Percentiles rank a stretch among this genome's conserved stretches.
Evolutionary conservation across 2,329 filamentous ascomycete species (phyloP).

Genomic region (Fusarium vanettenii): DNA sequence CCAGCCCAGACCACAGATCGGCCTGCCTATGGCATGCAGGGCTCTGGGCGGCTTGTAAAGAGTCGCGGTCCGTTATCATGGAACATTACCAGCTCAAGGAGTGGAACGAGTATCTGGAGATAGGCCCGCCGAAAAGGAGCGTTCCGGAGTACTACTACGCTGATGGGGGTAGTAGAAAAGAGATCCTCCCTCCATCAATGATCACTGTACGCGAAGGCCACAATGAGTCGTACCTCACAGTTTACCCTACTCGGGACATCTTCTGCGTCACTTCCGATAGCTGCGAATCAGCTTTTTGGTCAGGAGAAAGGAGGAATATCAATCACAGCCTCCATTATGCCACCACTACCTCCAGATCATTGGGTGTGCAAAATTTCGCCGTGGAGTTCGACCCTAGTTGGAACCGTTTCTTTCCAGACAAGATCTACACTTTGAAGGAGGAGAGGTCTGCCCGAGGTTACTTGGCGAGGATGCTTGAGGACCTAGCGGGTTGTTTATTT

Average conservation of each 20-base stretch:
- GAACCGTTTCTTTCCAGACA: too few species aligned
- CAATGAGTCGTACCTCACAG: neutral
- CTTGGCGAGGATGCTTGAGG: too few species aligned
- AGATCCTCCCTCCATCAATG: neutral
- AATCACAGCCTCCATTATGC: too few species aligned
- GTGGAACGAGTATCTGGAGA: neutral
- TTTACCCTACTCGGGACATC: neutral
- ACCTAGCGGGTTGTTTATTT: too few species aligned
- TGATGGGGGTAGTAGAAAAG: neutral
- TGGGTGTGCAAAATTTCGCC: too few species aligned
- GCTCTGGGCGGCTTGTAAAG: constrained; percentile 2
- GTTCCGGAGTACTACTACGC: too few species aligned
- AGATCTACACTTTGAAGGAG: too few species aligned
- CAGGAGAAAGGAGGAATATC: too few species aligned
- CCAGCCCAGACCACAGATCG: neutral
- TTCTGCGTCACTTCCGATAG: neutral
- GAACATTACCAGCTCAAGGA: constrained; percentile 7
- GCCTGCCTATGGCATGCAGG: constrained; percentile 4
- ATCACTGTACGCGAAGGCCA: neutral
- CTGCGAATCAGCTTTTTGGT: neutral
- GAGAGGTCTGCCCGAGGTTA: too few species aligned
- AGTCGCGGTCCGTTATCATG: neutral
- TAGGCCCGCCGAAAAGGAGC: neutral
- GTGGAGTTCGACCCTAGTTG: too few species aligned
- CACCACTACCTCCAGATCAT: too few species aligned